Percentiles rank a stretch among this genome's conserved stretches.
Evolutionary conservation across 805 yeast genomes (phyloP).

Genomic region (Saccharomycopsis guyanensis): DNA sequence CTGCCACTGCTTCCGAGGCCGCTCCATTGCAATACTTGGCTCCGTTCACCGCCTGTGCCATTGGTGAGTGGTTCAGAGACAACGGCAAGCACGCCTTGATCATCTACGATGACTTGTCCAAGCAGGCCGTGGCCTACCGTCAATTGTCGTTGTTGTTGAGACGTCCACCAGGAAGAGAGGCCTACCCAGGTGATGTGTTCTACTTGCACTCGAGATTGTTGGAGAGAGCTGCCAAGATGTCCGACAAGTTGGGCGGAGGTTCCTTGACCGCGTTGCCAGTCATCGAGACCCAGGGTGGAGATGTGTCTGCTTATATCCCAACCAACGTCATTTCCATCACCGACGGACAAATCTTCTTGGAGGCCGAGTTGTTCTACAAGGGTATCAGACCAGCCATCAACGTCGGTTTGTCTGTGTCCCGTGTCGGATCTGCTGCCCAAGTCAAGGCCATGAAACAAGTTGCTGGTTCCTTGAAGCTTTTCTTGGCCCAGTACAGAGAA

Average conservation of each 20-base stretch:
- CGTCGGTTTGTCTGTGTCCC: constrained; percentile 99
- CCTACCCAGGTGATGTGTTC: constrained; percentile 96
- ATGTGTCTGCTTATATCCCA: constrained; percentile 96
- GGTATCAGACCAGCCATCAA: constrained; percentile 99
- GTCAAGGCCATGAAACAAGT: constrained; percentile 99
- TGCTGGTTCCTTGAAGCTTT: constrained; percentile 99
- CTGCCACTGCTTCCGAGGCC: constrained; percentile 99
- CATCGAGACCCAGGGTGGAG: constrained; percentile 99
- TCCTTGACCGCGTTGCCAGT: constrained; percentile 94
- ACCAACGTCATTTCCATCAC: constrained; percentile 96
- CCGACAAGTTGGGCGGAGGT: constrained; percentile 83
- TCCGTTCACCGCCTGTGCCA: constrained; percentile 99
- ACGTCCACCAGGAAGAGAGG: constrained; percentile 97
- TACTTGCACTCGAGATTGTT: constrained; percentile 90
- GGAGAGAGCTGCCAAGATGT: constrained; percentile 97
- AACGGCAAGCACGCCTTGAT: constrained; percentile 97
- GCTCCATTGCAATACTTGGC: constrained; percentile 99
- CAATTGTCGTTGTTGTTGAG: constrained; percentile 95
- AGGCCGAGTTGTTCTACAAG: constrained; percentile 99
- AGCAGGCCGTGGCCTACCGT: constrained; percentile 99
- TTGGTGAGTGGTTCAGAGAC: constrained; percentile 99
- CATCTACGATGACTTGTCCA: constrained; percentile 95
- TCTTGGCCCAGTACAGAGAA: constrained; percentile 99
- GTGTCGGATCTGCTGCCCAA: constrained; percentile 99
- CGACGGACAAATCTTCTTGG: constrained; percentile 97